These are phyloP conservation scores for Closterium sp. DNA, from an alignment of 139 green algal genomes.

Conservation along the genomic window DNA sequence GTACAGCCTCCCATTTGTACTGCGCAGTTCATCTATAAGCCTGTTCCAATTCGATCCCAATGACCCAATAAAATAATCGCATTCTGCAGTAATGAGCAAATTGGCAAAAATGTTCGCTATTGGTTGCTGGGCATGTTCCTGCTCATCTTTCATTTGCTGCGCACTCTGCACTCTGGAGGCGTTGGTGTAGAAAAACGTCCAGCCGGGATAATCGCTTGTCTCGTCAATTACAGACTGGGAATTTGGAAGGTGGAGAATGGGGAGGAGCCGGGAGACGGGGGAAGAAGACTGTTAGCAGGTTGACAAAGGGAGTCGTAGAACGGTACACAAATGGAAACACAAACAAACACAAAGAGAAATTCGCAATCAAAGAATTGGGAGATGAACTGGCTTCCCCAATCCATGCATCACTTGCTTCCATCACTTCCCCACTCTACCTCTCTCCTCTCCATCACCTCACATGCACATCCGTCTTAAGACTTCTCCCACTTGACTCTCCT, in stretches of 20 bases:
- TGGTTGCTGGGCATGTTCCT: neutral
- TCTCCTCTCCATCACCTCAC: no score
- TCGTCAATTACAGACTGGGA: neutral
- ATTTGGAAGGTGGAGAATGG: neutral
- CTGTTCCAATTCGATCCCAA: constrained; percentile 27
- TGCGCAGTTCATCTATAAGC: constrained; percentile 32
- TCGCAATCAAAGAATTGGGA: no score
- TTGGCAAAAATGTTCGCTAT: constrained; percentile 31
- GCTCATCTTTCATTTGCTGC: neutral
- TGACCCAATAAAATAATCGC: constrained; percentile 16
- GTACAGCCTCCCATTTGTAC: constrained; percentile 24
- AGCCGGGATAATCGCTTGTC: neutral
- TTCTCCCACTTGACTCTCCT: no score
- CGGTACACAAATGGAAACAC: no score
- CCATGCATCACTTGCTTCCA: no score
- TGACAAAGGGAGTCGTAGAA: no score
- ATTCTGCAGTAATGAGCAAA: constrained; percentile 8
- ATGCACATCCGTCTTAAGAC: no score
- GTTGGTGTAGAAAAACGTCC: constrained; percentile 13
- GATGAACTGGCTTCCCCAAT: no score
- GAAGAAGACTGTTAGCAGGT: no score
- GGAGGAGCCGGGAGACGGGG: neutral
- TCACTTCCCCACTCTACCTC: no score
- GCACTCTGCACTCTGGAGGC: constrained; percentile 14
- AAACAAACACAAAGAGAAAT: no score